Evolutionary conservation across 305 asterid genomes (phyloP).

Genomic region (Withania somnifera): DNA sequence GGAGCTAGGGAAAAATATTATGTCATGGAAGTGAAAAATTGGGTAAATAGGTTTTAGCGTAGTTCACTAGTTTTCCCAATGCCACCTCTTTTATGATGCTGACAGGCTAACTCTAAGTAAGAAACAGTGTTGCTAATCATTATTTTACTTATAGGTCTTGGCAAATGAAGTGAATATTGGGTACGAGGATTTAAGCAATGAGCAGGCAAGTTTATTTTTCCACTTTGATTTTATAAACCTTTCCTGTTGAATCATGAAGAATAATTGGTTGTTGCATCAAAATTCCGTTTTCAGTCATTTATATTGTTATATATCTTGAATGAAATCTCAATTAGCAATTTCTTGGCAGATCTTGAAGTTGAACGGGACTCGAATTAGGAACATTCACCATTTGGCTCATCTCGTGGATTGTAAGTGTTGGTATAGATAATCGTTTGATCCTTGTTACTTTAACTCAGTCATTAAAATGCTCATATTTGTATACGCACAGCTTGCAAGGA

Average conservation of each 20-base stretch:
- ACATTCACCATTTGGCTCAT: slow-evolving; percentile 92
- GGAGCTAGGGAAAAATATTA: not conserved
- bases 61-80: not conserved
- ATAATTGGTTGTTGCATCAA: not conserved
- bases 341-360: slow-evolving; percentile 70
- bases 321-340: not conserved
- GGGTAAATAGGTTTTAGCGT: not conserved
- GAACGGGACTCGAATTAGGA: slow-evolving; percentile 68
- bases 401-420: slow-evolving; percentile 67
- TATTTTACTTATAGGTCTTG: slow-evolving; percentile 44
- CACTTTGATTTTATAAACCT: not conserved
- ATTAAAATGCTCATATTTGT: slow-evolving; percentile 5
- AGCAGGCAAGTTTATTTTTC: slow-evolving; percentile 51
- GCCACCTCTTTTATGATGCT: not conserved
- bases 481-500: slow-evolving; percentile 63
- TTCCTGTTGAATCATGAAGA: not conserved
- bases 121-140: not conserved
- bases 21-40: not conserved
- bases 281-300: not conserved
- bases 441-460: not conserved
- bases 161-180: slow-evolving; percentile 95
- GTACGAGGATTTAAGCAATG: slow-evolving; percentile 90
- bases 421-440: slow-evolving; percentile 1
- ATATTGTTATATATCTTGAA: not conserved
- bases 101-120: not conserved